phyloP scores from a whole-genome alignment of 768 basidiomycete genomes.

The Termitomyces titanicus region DNA sequence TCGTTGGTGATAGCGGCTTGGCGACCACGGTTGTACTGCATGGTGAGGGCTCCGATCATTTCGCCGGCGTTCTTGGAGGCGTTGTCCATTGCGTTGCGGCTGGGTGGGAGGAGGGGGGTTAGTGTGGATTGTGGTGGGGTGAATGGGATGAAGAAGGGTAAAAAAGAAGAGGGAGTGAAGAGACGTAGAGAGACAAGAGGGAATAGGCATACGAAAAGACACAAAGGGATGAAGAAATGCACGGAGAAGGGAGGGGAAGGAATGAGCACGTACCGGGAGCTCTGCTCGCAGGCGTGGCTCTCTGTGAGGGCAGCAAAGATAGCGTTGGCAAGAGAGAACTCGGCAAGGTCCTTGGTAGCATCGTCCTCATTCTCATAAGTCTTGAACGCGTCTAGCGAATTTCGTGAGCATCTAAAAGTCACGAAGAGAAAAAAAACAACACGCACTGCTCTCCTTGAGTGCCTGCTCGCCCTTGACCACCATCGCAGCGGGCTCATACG shows the following conservation, averaged over 20 bases:
- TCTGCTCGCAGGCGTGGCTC: constrained; percentile 93
- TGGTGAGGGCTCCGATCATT: constrained; percentile 84
- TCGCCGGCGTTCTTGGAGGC: constrained; percentile 97
- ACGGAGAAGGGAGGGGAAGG: neutral
- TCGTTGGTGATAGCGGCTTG: constrained; percentile 98
- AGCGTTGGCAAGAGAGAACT: constrained; percentile 96
- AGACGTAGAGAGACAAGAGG: neutral
- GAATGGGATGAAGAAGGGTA: neutral
- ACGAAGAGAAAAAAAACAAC: neutral
- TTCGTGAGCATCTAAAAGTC: neutral
- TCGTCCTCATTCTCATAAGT: constrained; percentile 99
- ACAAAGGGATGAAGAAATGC: no score
- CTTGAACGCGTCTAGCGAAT: constrained; percentile 73
- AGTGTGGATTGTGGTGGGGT: no score
- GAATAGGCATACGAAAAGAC: no score
- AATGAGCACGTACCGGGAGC: constrained; percentile 60
- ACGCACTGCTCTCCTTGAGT: constrained; percentile 78
- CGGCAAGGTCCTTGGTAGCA: constrained; percentile 86
- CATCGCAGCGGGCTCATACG: constrained; percentile 77
- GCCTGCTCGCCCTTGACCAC: constrained; percentile 81
- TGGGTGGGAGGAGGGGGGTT: constrained; percentile 19
- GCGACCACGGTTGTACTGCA: constrained; percentile 98
- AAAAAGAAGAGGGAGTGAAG: no score
- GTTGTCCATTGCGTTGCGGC: constrained; percentile 99
- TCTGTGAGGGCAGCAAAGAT: constrained; percentile 93